Base-by-base conservation (phyloP, 164 flowering plant genomes). In the Aristolochia fimbriata region DNA sequence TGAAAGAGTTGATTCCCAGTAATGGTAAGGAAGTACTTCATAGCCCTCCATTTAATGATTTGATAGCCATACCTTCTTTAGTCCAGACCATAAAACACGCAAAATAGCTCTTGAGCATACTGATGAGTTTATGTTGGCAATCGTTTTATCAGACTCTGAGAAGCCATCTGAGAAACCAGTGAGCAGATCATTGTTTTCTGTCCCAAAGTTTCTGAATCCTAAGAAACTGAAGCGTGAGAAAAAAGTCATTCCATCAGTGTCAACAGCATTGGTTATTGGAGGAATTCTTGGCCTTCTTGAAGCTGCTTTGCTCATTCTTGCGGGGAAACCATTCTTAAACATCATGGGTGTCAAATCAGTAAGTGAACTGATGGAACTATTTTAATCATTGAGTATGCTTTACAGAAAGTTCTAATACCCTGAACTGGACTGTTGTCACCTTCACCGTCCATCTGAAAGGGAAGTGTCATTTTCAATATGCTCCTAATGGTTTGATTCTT, bases 271-370 rank as follows among this genome's bases (percentile, higher is more conserved):
- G 58, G 51, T 76, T 59, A 62, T 85, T 57, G 91, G 95, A 23
- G 71, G 57, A 41, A 54, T 79, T 2, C 86, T 87, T 51, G 91
- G 91, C 24, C 61, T 87, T 43, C 57, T 85, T 33, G 85, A 85
- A 67, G 67, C 86, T 13, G 16, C 81, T 21, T 73, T 82, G 60
- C 89, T 87, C 55, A 73, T 85, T 54, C 31, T 70, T 30, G 70
- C 67, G 20, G 88, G 84, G 53, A 81, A 77, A 66, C 74, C 80
- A 25, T 13, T 78, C 58, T 65, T 88, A 52, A 27, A 57, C 17
- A 52, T 80, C 65, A 85, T 85, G 91, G 90, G 91, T 10, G 80
- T 88, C 5, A 67, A 73, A 53, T 70, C 78, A 65, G 96, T 85
- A 71, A 78, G 86, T 71, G 27, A 12, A 51, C 10, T 31, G 37